Base-by-base conservation (phyloP, 2,329 filamentous ascomycete species). In the Acrodontium crateriforme region DNA sequence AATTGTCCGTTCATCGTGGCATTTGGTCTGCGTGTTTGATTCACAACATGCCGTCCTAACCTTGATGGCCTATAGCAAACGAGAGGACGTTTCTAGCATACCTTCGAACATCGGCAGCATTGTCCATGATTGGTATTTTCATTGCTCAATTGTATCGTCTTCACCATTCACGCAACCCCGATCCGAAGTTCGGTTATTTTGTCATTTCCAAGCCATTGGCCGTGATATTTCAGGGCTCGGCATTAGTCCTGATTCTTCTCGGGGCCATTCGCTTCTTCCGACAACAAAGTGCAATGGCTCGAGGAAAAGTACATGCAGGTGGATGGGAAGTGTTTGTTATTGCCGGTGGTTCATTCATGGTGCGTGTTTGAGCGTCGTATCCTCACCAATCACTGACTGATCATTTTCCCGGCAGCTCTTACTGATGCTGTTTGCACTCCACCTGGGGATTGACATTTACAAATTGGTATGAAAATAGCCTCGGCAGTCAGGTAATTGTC, bases 71-170 rank as follows among this genome's bases (percentile, higher is more conserved):
- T 20, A 30, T 42, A 82, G 78, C 78, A 19, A 66, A 82, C 30
- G 77, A 84, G 53, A 63, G 78, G 31, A 84, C 78, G 11, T 84
- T 76, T 46, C 67, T 84, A 11, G 74, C 67, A 16, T 83, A 82
- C 49, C 62, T 82, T 16, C 69, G 78, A 12, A 83, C 77, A 2
- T 79, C 74, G 0, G 54, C 78, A 19, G 63, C 68, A n/a, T 59
- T 82, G 20, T 72, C 75, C 9, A 74, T 80, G 55, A 56, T 73
- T 12, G 75, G 76, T 11, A 68, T 77, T 3, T 42, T 71, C 3
- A 64, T 77, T 16, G 71, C 75, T 0, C 78, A 83, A 45, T 63
- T 83, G 6, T 80, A 79, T 41, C 62, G 66, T 12, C 57, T 76
- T 3, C 65, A 75, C 42, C 60, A 71, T 16, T 47, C 59, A 15